phyloP scores from a whole-genome alignment of 1,284 basidiomycete genomes.

The Sporisorium graminicola region DNA sequence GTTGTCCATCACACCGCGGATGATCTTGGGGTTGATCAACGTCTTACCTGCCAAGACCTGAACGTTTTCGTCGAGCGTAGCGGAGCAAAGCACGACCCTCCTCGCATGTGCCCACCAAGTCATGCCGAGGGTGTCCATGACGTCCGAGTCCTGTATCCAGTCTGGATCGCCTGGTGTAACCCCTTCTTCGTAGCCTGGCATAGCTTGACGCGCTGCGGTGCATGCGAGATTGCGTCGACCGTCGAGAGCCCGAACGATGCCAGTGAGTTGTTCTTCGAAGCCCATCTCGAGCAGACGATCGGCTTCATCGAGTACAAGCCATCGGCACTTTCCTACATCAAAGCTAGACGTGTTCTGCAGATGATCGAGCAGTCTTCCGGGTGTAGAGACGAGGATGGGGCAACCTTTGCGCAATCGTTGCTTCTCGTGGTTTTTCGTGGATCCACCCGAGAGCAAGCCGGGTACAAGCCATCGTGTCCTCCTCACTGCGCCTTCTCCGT shows the following conservation, averaged over 20 bases:
- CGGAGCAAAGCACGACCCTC: conserved; percentile 93
- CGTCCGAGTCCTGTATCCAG: conserved; percentile 37
- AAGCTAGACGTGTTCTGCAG: conserved; percentile 87
- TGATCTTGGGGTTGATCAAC: conserved; percentile 74
- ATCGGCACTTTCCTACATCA: conserved; percentile 90
- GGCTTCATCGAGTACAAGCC: conserved; percentile 97
- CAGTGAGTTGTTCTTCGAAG: conserved; percentile 73
- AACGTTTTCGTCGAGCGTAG: conserved; percentile 94
- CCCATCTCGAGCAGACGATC: conserved; percentile 83
- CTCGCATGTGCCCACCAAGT: conserved; percentile 73
- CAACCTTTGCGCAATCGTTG: conserved; percentile 79
- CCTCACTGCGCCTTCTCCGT: conserved; percentile 73
- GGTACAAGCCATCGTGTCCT: conserved; percentile 87
- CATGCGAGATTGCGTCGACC: conserved; percentile 59
- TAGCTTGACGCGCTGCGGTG: conserved; percentile 75
- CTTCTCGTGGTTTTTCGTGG: conserved; percentile 81
- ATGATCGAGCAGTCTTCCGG: conserved; percentile 80
- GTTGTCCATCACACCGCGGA: conserved; percentile 66
- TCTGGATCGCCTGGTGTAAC: conserved; percentile 15
- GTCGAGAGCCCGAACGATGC: conserved; percentile 77
- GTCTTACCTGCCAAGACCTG: conserved; percentile 90
- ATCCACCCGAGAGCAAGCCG: conserved; percentile 84
- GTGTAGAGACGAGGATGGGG: conserved; percentile 79
- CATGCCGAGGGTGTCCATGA: conserved; percentile 61
- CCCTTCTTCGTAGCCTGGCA: conserved; percentile 42